Evolutionary conservation across 2,329 filamentous ascomycete genomes (phyloP).

Genomic region (Ophiostoma sp.): DNA sequence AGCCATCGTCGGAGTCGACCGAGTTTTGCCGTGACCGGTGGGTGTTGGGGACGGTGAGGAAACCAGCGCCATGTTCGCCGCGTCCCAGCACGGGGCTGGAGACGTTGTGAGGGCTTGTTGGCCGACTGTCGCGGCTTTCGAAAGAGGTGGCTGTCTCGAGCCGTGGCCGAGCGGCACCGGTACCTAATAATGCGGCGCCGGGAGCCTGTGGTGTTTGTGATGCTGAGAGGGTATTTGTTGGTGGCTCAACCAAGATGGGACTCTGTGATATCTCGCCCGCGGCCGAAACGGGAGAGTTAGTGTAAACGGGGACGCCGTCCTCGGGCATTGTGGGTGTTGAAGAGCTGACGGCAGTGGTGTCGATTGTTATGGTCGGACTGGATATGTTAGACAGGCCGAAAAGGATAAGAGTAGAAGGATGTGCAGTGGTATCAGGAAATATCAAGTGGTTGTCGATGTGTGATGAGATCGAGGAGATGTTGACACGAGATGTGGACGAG

Average conservation of each 20-base stretch:
- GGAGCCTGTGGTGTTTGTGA: slow-evolving; percentile 2
- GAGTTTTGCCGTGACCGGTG: slow-evolving; percentile 61
- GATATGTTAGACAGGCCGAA: not conserved
- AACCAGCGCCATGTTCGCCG: slow-evolving; percentile 45
- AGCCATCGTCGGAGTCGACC: slow-evolving; percentile 60
- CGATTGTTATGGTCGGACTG: slow-evolving; percentile 52
- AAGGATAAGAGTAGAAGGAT: not conserved
- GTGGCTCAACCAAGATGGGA: slow-evolving; percentile 27
- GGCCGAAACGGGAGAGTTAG: slow-evolving; percentile 35
- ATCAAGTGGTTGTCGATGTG: not conserved
- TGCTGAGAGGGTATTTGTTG: not conserved
- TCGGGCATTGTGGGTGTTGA: slow-evolving; percentile 31
- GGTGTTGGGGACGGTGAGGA: slow-evolving; percentile 60
- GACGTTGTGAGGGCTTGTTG: slow-evolving; percentile 68
- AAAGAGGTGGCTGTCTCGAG: slow-evolving; percentile 54
- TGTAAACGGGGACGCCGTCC: slow-evolving; percentile 29
- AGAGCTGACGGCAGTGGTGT: slow-evolving; percentile 41
- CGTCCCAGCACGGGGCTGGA: slow-evolving; percentile 50
- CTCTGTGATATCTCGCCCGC: slow-evolving; percentile 38
- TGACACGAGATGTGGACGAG: not conserved
- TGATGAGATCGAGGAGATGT: not conserved
- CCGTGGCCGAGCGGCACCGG: slow-evolving; percentile 36
- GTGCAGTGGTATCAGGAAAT: not conserved
- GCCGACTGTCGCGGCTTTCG: slow-evolving; percentile 60
- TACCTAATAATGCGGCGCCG: slow-evolving; percentile 3